Percentiles rank a stretch among this genome's conserved stretches.
phyloP scores from a whole-genome alignment of 495 filamentous ascomycete genomes.

The Cryomyces minteri region DNA sequence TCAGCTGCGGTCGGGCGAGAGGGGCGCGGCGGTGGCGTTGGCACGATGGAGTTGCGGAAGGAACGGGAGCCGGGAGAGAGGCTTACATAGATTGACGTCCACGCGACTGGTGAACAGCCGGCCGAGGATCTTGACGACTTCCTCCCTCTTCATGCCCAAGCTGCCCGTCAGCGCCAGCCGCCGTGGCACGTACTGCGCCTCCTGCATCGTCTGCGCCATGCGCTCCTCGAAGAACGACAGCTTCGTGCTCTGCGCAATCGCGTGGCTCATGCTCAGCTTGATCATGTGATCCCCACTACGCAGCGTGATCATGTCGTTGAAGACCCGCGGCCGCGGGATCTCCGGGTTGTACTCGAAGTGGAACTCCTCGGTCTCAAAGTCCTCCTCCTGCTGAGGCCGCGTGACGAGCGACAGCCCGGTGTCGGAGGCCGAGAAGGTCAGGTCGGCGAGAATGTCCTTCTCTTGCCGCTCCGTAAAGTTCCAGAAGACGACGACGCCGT shows the following conservation, averaged over 20 bases:
- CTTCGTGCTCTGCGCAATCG: constrained; percentile 94
- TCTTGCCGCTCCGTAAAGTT: constrained; percentile 93
- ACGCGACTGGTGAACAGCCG: constrained; percentile 83
- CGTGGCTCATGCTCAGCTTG: constrained; percentile 90
- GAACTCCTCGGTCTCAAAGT: constrained; percentile 97
- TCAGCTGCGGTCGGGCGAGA: background rate
- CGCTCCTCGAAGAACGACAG: constrained; percentile 91
- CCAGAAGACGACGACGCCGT: constrained; percentile 97
- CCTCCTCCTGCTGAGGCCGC: constrained; percentile 55
- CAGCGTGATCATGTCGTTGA: constrained; percentile 98
- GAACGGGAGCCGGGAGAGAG: background rate
- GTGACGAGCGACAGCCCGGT: constrained; percentile 37
- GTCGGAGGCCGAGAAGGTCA: constrained; percentile 63
- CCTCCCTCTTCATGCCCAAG: constrained; percentile 78
- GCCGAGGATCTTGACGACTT: constrained; percentile 83
- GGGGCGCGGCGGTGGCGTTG: background rate
- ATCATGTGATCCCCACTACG: constrained; percentile 96
- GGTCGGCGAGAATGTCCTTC: constrained; percentile 87
- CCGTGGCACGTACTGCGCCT: constrained; percentile 82
- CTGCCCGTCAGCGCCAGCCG: constrained; percentile 74
- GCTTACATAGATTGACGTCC: constrained; percentile 92
- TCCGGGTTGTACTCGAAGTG: constrained; percentile 91
- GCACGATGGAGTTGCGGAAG: background rate
- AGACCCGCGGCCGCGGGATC: constrained; percentile 74
- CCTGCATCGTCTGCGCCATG: constrained; percentile 85